phyloP scores from a whole-genome alignment of 2,329 filamentous ascomycete genomes.

The Pseudofabraea citricarpa region DNA sequence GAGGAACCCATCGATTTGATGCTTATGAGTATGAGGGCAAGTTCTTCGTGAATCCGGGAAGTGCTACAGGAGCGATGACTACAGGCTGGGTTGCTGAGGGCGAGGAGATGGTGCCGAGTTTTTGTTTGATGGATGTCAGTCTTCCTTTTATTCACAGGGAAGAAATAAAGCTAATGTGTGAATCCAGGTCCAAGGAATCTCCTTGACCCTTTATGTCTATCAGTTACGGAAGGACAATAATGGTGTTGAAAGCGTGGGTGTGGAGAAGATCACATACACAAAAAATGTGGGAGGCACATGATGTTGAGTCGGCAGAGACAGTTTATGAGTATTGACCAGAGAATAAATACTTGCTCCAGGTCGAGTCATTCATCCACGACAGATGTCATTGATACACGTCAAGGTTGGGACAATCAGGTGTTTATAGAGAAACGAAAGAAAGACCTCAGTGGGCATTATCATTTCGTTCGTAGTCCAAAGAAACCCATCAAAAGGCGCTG shows the following conservation, averaged over 20 bases:
- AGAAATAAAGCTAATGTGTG: no score
- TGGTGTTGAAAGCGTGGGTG: constrained; percentile 72
- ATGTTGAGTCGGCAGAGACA: constrained; percentile 3
- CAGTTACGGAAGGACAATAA: constrained; percentile 73
- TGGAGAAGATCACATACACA: constrained; percentile 83
- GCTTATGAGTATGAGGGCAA: constrained; percentile 71
- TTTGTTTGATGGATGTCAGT: constrained; percentile 97
- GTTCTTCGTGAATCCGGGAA: constrained; percentile 68
- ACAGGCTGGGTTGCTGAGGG: constrained; percentile 51
- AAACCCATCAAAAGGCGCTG: constrained; percentile 7
- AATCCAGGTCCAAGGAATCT: constrained; percentile 96
- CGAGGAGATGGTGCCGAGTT: constrained; percentile 82
- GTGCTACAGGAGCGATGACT: constrained; percentile 59
- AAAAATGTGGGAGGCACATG: constrained; percentile 50
- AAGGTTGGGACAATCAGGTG: no score
- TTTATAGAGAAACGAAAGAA: no score
- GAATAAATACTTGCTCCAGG: not conserved
- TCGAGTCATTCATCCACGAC: no score
- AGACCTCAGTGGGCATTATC: constrained; percentile 24
- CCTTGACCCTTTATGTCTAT: constrained; percentile 92
- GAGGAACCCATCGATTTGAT: constrained; percentile 64
- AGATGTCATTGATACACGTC: no score
- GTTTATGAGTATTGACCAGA: not conserved
- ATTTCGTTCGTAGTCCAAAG: constrained; percentile 13
- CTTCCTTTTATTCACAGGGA: no score